Base-by-base conservation (phyloP, 768 basidiomycete species). In the Tylopilus rubrobrunneus region DNA sequence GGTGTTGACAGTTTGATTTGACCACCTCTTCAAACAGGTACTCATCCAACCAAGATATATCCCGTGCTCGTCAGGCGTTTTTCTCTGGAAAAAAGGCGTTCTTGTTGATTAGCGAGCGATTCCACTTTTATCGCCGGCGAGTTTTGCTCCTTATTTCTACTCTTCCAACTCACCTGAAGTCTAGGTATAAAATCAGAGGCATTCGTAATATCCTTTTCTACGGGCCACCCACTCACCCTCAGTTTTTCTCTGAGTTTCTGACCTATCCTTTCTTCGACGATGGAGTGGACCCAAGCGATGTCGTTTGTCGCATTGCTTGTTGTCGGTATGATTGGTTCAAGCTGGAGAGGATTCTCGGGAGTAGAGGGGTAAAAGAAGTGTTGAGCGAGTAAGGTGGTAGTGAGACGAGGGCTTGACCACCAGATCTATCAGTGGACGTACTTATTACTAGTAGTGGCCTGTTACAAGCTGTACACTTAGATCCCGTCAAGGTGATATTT, bases 151-250 rank as follows among this genome's bases (percentile, higher is more conserved):
- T 31, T 36, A 21, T 15, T 28, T 49, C 8, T 39, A 5, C 42
- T 57, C 50, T 44, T 19, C 28, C 40, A n/a, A 37, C 41, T 45
- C 14, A 55, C 21, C 49, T 19, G 28, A 10, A 43, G 51, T 17
- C n/a, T 63, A 92, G 93, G 53, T 98, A 98, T 75, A 92, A 91
- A 61, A 83, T 98, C 48, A 79, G 94, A 60, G 97, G 96, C 7
- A 90, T 92, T 54, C 86, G 89, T 48, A 98, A 97, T 63, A 70
- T 97, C 60, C 77, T 98, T 41, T 98, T 98, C 74, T 99, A 98
- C 65, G 88, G 84, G 0, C 89, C 89, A 33, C 97, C 97, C 0
- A 85, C 91, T 50, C 92, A 98, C 67, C 80, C 92, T 1, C 84
- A 88, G 62, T 98, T 93, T 73, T 98, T 96, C 71, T 83, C 90